Percentiles rank a stretch among this genome's conserved stretches.
These are phyloP conservation scores for Wickerhamomyces ciferrii DNA, from an alignment of 805 yeast genomes.

Conservation along the genomic window DNA sequence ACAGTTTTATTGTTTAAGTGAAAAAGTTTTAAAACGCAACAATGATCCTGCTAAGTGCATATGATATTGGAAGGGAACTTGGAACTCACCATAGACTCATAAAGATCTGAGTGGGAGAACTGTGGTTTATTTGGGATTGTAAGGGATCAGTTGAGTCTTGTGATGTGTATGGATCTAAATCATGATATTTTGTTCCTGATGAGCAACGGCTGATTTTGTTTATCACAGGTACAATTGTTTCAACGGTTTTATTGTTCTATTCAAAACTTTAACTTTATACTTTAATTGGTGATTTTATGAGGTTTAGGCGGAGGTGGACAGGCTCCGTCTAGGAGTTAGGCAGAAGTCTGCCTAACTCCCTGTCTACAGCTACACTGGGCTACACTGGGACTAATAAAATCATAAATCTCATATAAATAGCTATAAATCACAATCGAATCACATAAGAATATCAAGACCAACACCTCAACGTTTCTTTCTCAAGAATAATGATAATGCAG, in stretches of 20 bases:
- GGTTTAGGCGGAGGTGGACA: background rate
- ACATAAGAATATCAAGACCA: no score
- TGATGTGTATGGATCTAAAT: no score
- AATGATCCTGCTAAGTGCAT: background rate
- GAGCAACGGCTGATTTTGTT: no score
- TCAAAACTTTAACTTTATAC: no score
- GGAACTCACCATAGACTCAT: no score
- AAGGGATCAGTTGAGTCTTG: no score
- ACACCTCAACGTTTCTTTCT: constrained; percentile 25
- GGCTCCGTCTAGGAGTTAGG: background rate
- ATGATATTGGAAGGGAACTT: background rate
- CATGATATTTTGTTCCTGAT: no score
- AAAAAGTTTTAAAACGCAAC: background rate
- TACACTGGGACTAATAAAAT: background rate
- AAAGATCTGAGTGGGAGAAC: background rate
- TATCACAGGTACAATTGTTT: no score
- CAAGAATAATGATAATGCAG: constrained; percentile 40
- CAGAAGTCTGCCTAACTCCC: no score
- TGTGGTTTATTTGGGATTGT: background rate
- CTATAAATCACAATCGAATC: no score
- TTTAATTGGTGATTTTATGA: background rate
- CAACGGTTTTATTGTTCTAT: no score
- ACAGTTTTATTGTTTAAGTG: background rate
- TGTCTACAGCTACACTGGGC: no score
- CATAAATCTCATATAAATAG: background rate